Evolutionary conservation across 2,329 filamentous ascomycete species (phyloP), one percentile per base, ranked within the genome.

Genomic region (Ilyonectria sp.): DNA sequence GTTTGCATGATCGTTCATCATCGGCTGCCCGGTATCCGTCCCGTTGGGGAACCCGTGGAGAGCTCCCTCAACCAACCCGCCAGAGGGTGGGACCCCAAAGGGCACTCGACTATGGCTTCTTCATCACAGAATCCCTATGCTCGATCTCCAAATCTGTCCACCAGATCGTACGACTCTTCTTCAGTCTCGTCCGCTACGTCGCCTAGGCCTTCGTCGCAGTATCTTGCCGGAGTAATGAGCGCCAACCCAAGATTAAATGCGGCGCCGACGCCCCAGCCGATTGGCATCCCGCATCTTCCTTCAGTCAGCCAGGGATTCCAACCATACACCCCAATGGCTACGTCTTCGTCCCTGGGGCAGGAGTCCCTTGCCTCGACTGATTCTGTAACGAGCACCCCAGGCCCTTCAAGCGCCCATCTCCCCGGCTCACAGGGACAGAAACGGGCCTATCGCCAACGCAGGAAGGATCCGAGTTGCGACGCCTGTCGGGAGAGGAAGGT

Each of bases 381-480:
- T 63, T 90, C 88, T 63, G 85, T 86, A 62, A 81, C 82, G 71
- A 86, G 86, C 76, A 89, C 87, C 17, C 88, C 88, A 31, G 86
- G 85, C 17, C 73, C 75, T 10, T 76, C 76, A 23, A 73, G 74
- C 53, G 69, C 79, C 17, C 80, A 82, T n/a, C 54, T 80, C 40
- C 70, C 75, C 19, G 79, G 78, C 86, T 85, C 74, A 80, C 92
- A 93, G 73, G 89, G 92, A 35, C 94, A 97, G 80, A 98, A 98
- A 81, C 87, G 96, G 78, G 95, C 96, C 3, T 99, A 98, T 83
- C 91, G 96, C 26, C 96, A 99, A 80, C 87, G 96, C 72, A 89
- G 96, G 74, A 99, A 99, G 79, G 96, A 99, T 76, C 96, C 96
- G 1, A 98, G 94, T 77, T 99, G 96, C 80, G 96, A 99, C 84